Evolutionary conservation across 345 rosid genomes (phyloP).

Genomic region (Aquilaria malaccensis): DNA sequence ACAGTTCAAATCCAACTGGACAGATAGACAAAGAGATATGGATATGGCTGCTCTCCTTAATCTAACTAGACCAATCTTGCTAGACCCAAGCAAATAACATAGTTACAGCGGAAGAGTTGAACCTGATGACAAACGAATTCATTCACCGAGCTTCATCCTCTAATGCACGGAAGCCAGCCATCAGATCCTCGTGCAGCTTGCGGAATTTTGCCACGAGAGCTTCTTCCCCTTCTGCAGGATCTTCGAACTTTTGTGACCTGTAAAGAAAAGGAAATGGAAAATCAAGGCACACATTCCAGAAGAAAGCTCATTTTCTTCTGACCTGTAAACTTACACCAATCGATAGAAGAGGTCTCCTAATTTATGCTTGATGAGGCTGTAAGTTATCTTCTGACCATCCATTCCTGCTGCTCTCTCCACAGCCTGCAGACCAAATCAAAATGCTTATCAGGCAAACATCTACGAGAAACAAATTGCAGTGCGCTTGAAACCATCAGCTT

Average conservation of each 20-base stretch:
- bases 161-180: constrained; percentile 88
- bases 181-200: constrained; percentile 83
- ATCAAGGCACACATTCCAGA: neutral
- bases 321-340: constrained; percentile 52
- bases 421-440: constrained; percentile 41
- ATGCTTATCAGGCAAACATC: neutral
- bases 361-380: constrained; percentile 89
- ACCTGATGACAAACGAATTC: neutral
- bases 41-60: too few relatives aligned
- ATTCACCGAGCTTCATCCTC: constrained; percentile 93
- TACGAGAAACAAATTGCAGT: neutral
- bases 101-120: too few relatives aligned
- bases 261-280: constrained; percentile 6
- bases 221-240: constrained; percentile 97
- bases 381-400: constrained; percentile 97
- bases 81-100: too few relatives aligned
- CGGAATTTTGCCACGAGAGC: constrained; percentile 75
- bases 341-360: constrained; percentile 96
- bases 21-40: too few relatives aligned
- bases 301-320: neutral
- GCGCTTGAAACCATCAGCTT: neutral
- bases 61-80: too few relatives aligned
- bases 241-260: constrained; percentile 98
- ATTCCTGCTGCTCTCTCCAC: constrained; percentile 98
- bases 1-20: too few relatives aligned